These are phyloP conservation scores for Arxiozyma bovina DNA, from an alignment of 1,139 yeast species.

Conservation along the genomic window DNA sequence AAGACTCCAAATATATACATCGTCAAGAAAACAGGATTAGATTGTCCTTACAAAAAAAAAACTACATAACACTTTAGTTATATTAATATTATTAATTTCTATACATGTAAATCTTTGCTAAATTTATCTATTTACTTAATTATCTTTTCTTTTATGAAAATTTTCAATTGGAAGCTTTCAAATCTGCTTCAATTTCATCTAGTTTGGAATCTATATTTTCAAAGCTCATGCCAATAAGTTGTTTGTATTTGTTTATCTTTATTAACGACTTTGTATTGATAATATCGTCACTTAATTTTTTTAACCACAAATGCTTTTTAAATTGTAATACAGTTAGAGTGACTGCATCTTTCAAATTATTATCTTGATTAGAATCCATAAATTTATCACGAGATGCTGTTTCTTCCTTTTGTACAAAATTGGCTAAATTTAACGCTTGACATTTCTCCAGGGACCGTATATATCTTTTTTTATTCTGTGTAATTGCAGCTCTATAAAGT, in stretches of 20 bases:
- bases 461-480: constrained; percentile 4
- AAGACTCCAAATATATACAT: too few relatives aligned
- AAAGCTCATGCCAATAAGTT: constrained; percentile 63
- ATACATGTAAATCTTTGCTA: neutral
- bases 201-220: constrained; percentile 70
- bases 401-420: constrained; percentile 37
- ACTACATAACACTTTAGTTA: neutral
- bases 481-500: neutral
- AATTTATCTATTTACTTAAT: neutral
- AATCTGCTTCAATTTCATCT: constrained; percentile 44
- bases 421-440: constrained; percentile 53
- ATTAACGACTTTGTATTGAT: constrained; percentile 27
- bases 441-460: constrained; percentile 36
- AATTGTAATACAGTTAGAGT: constrained; percentile 9
- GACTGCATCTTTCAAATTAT: constrained; percentile 3
- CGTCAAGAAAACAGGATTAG: neutral
- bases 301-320: constrained; percentile 39
- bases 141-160: neutral
- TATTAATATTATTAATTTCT: too few relatives aligned
- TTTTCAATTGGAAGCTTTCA: constrained; percentile 7
- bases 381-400: neutral
- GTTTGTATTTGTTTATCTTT: constrained; percentile 73
- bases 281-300: constrained; percentile 33
- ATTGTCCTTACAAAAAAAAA: neutral
- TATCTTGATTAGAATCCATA: neutral